Conservation (phyloP, 108 stramenopile species). For the Ochromonas danica region DNA sequence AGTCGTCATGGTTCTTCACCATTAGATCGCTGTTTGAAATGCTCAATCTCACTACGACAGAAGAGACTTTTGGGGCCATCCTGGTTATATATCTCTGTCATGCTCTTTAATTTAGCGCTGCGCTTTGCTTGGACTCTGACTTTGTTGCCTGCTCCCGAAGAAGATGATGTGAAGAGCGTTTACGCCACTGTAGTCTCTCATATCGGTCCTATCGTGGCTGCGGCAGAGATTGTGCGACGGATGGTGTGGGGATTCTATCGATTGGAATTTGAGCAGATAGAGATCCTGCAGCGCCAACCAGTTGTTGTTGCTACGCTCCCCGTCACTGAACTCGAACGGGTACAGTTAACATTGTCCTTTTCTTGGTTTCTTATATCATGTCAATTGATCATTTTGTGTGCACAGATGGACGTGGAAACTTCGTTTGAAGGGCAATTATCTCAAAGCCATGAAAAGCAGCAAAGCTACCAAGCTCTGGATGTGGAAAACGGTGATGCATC, state of each 20-base stretch:
- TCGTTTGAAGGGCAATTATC: constrained; percentile 27
- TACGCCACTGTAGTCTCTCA: not conserved
- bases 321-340: constrained; percentile 28
- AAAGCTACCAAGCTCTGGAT: not conserved
- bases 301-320: constrained; percentile 37
- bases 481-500: no score
- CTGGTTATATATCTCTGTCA: constrained; percentile 39
- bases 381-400: no score
- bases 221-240: constrained; percentile 48
- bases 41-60: not conserved
- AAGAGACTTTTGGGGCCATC: constrained; percentile 40
- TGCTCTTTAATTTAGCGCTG: constrained; percentile 41
- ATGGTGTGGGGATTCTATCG: constrained; percentile 53
- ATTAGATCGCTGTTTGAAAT: not conserved
- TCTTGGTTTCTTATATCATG: no score
- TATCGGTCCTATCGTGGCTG: constrained; percentile 50
- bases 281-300: no score
- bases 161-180: not conserved
- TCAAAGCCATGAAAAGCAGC: constrained; percentile 47
- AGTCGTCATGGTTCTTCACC: constrained; percentile 24
- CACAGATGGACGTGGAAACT: not conserved
- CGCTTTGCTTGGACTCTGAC: constrained; percentile 53
- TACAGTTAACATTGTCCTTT: no score
- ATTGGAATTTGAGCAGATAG: constrained; percentile 46
- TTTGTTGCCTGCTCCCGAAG: constrained; percentile 39